Evolutionary conservation across 1,139 yeast genomes (phyloP), one percentile per base, ranked within the genome.

Genomic region (Yamadazyma songkhlaensis): DNA sequence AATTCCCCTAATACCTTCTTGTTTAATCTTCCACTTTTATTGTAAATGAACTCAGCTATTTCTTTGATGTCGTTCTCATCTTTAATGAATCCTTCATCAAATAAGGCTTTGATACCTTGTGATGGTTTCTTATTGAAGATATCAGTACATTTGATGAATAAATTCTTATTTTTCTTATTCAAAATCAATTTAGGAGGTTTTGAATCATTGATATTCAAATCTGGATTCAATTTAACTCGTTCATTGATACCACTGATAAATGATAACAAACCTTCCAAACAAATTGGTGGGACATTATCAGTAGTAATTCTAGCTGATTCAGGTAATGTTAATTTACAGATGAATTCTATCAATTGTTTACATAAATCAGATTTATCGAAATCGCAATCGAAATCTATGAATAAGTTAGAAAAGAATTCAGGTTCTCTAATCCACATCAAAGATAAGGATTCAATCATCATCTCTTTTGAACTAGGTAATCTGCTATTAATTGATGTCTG

Each of bases 241-340:
- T 76, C 80, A 46, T 77, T 75, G 29, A 89, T 67, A n/a, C 83
- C 81, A 39, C 79, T 74, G 26, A 89, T 68, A 46, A 84, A 80
- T 2, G 86, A 74, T 25, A 92, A 67, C 3, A 92, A 60, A 2
- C 97, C 96, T 53, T 92, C 97, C 34, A 92, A 67, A 53, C 97
- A 92, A 9, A 90, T 74, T 1, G 97, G 97, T 0, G 98, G 97
- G 2, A 92, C 96, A 51, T 79, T 83, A 27, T 85, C 87, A 0
- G 97, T 86, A 0, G 95, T 83, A 51, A 75, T 67, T 6, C 63
- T 49, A 0, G 96, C 92, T 14, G 89, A 76, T 50, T 87, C 95
- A 0, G 96, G 94, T 34, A 85, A 72, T 0, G 96, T 81, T 30
- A 87, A 67, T 38, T 84, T 75, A 44, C 95, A 81, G 38, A 94